These are phyloP conservation scores for Vaccinium macrocarpon DNA, from an alignment of 148 eudicot species.

Conservation along the genomic window DNA sequence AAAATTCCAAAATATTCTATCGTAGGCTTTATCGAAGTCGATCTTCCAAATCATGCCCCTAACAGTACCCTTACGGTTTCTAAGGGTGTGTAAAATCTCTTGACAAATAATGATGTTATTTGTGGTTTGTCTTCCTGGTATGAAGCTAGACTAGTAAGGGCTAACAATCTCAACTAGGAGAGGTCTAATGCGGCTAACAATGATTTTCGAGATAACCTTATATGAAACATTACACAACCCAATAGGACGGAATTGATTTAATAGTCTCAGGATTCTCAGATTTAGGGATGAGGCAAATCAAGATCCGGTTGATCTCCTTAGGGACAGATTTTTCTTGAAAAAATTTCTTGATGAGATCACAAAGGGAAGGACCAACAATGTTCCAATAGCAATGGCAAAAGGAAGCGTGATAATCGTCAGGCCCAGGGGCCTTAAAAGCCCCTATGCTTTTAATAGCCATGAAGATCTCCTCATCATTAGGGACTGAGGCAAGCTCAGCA, in stretches of 20 bases:
- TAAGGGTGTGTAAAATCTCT: too few relatives aligned
- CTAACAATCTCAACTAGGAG: not conserved
- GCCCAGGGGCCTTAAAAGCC: not conserved
- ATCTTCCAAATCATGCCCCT: too few relatives aligned
- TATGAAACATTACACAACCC: not conserved
- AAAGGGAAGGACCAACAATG: not conserved
- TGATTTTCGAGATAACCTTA: not conserved
- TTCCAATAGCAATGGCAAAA: not conserved
- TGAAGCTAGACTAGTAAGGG: too few relatives aligned
- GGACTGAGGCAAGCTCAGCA: not conserved
- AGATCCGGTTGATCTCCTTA: not conserved
- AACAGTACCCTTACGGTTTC: too few relatives aligned
- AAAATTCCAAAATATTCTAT: too few relatives aligned
- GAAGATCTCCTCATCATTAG: too few relatives aligned
- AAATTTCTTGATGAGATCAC: rapidly evolving
- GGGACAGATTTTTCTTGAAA: not conserved
- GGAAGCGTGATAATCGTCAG: not conserved
- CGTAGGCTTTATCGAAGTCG: too few relatives aligned
- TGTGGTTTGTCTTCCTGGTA: too few relatives aligned
- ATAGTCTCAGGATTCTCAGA: not conserved
- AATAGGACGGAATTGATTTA: not conserved
- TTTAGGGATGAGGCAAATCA: not conserved
- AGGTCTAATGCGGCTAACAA: not conserved
- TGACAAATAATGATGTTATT: too few relatives aligned
- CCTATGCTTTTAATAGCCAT: not conserved